Conservation (phyloP, 2,329 filamentous ascomycete species). For the Sporothrix humicola region DNA sequence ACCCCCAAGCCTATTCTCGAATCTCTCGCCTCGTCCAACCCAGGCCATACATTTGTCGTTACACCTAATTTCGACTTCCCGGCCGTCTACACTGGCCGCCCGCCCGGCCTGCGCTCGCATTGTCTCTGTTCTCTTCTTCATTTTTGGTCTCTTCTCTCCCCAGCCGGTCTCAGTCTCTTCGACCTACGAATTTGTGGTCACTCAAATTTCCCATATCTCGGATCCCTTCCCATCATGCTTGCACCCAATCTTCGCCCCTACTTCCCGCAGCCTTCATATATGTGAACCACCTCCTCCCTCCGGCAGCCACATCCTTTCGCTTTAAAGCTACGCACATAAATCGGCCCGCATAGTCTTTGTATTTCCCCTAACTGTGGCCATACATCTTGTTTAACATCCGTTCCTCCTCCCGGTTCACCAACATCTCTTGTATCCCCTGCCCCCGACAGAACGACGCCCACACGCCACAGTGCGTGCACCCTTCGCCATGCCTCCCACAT, state of each 20-base stretch:
- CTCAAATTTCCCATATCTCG: not conserved
- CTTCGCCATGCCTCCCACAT: slow-evolving; percentile 49
- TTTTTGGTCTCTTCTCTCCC: not conserved
- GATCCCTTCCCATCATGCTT: slow-evolving; percentile 4
- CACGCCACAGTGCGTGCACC: too few relatives aligned
- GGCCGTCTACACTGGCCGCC: slow-evolving; percentile 15
- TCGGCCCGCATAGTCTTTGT: not conserved
- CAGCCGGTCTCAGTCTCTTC: not conserved
- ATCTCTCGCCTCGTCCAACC: slow-evolving; percentile 12
- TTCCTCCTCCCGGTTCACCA: not conserved
- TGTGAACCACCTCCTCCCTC: not conserved
- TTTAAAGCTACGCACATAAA: not conserved
- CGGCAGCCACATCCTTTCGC: not conserved
- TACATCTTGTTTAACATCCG: not conserved
- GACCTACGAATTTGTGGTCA: not conserved
- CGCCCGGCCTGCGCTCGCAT: not conserved
- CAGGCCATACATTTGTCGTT: not conserved
- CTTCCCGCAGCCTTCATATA: not conserved
- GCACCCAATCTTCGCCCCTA: not conserved
- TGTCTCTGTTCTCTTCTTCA: slow-evolving; percentile 5
- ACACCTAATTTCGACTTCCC: slow-evolving; percentile 24
- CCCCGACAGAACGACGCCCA: not conserved
- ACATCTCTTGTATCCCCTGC: not conserved
- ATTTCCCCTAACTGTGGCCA: not conserved
- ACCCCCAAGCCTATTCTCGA: slow-evolving; percentile 25